Percentiles rank a stretch among this genome's conserved stretches.
phyloP scores from a whole-genome alignment of 192 early-diverging fungal species.

The Dimargaris verticillata region DNA sequence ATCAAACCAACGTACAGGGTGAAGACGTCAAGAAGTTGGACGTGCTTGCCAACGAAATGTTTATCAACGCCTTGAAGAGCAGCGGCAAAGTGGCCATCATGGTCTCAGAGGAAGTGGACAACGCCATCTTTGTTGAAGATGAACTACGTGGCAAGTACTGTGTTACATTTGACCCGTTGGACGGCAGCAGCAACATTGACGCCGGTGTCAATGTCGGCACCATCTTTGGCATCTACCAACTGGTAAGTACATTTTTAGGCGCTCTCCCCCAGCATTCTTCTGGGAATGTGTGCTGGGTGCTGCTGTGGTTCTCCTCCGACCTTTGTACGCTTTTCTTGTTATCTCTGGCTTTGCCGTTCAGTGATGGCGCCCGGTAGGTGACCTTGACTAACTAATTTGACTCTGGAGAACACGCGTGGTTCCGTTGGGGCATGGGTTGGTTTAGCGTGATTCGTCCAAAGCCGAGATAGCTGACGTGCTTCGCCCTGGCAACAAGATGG shows the following conservation, averaged over 20 bases:
- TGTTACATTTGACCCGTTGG: conserved; percentile 94
- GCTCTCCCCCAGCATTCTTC: conserved; percentile 2
- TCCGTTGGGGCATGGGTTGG: too few relatives aligned
- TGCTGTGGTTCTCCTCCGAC: too few relatives aligned
- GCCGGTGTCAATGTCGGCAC: conserved; percentile 97
- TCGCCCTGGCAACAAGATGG: conserved; percentile 76
- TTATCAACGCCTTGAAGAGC: conserved; percentile 80
- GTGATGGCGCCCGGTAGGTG: too few relatives aligned
- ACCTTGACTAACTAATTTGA: too few relatives aligned
- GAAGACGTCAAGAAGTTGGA: conserved; percentile 96
- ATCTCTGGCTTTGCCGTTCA: too few relatives aligned
- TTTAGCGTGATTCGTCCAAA: conserved; percentile 24
- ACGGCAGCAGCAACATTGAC: conserved; percentile 96
- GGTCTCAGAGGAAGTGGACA: conserved; percentile 94
- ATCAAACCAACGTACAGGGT: conserved; percentile 76
- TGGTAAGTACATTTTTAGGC: conserved; percentile 33
- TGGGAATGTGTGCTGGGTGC: too few relatives aligned
- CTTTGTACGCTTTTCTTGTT: too few relatives aligned
- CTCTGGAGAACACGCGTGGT: too few relatives aligned
- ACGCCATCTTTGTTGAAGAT: conserved; percentile 74
- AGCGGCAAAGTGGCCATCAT: conserved; percentile 83
- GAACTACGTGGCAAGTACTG: conserved; percentile 73
- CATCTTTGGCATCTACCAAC: conserved; percentile 94
- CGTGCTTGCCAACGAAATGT: conserved; percentile 94
- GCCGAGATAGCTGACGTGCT: conserved; percentile 61